Conservation (phyloP, 768 basidiomycete species). For the Clitopilus hobsonii region DNA sequence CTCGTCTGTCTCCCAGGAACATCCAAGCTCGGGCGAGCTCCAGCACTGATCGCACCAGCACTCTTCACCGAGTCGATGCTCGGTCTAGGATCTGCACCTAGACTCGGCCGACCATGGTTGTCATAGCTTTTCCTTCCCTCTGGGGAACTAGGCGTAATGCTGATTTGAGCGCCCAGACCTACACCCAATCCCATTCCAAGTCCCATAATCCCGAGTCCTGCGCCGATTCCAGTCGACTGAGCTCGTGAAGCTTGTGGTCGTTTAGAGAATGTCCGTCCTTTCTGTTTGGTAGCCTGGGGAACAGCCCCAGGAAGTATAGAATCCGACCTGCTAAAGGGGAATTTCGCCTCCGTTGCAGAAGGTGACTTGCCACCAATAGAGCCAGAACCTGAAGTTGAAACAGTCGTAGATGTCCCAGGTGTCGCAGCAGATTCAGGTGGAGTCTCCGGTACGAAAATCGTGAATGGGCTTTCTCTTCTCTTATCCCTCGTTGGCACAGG, state of each 20-base stretch:
- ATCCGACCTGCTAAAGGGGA: neutral
- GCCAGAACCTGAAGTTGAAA: neutral
- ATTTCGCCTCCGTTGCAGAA: neutral
- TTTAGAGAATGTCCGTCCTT: too few species aligned
- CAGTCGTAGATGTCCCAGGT: neutral
- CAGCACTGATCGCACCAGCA: too few species aligned
- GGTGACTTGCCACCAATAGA: neutral
- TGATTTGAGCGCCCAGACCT: constrained; percentile 16
- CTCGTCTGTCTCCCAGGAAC: neutral
- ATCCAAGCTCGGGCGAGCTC: neutral
- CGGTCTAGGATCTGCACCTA: neutral
- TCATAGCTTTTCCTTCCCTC: neutral
- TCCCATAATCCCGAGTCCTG: constrained; percentile 19
- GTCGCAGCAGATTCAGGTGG: constrained; percentile 4
- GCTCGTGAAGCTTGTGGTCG: constrained; percentile 3
- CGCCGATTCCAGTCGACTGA: constrained; percentile 11
- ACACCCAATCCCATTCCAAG: constrained; percentile 19
- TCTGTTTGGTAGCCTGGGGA: too few species aligned
- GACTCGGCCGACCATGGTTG: too few species aligned
- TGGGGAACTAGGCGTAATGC: constrained; percentile 4
- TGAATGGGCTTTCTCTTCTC: constrained; percentile 36
- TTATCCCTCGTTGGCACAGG: constrained; percentile 47
- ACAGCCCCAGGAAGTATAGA: neutral
- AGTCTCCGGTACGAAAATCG: constrained; percentile 25
- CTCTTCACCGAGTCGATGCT: neutral